A percentile compares a stretch with the other conserved stretches of the same genome.
These are phyloP conservation scores for Trichophyton verrucosum DNA, from an alignment of 2,329 filamentous ascomycete species.

Conservation along the genomic window DNA sequence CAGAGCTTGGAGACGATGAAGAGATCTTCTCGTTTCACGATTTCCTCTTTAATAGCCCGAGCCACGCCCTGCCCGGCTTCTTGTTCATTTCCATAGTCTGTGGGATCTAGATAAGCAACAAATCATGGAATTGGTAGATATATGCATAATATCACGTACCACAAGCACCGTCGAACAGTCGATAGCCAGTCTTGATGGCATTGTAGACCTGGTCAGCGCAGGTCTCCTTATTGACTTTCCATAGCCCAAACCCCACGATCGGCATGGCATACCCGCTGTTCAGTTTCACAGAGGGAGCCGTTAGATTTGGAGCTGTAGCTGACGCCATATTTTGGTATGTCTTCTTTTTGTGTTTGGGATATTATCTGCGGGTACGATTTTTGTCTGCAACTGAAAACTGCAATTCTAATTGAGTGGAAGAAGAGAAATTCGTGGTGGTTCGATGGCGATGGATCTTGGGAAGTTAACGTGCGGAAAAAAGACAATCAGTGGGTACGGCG, in stretches of 20 bases:
- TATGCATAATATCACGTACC: slow-evolving; percentile 27
- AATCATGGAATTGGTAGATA: not conserved
- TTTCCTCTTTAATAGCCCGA: slow-evolving; percentile 65
- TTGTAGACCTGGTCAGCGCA: slow-evolving; percentile 69
- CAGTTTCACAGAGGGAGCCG: slow-evolving; percentile 11
- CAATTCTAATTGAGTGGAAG: no score
- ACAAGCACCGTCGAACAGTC: slow-evolving; percentile 49
- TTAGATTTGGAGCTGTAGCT: not conserved
- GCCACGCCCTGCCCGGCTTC: slow-evolving; percentile 65
- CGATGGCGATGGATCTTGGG: no score
- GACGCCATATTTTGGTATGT: not conserved
- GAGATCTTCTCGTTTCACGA: slow-evolving; percentile 74
- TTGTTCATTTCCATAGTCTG: slow-evolving; percentile 73
- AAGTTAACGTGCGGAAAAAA: no score
- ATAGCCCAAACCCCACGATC: slow-evolving; percentile 44
- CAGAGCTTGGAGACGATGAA: slow-evolving; percentile 91
- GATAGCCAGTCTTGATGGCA: slow-evolving; percentile 49
- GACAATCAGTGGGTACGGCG: no score
- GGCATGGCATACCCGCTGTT: slow-evolving; percentile 29
- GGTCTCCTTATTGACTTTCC: slow-evolving; percentile 67
- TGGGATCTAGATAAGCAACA: not conserved
- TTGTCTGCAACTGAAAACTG: not conserved
- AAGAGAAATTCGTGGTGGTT: no score
- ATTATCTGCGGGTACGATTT: not conserved
- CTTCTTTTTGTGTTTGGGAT: not conserved